Conservation (phyloP, 2,329 filamentous ascomycete genomes). For the Aspergillus calidoustus region DNA sequence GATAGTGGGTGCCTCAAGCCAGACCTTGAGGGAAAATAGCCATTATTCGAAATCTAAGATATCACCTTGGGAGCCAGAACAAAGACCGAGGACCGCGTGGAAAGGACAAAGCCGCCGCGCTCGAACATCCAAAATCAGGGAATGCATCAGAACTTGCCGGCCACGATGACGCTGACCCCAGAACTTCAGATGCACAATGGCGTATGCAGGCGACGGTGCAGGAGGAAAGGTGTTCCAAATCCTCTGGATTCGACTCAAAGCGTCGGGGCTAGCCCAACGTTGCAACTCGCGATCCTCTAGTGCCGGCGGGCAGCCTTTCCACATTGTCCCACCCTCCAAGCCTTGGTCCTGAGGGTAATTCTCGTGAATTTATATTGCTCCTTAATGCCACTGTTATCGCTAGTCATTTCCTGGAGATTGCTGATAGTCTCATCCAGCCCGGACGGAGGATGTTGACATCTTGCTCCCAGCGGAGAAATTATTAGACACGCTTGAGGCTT, state of each 20-base stretch:
- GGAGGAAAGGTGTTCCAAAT: neutral
- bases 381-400: neutral
- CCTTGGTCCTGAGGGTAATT: slow-evolving; percentile 1
- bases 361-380: neutral
- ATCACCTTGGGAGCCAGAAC: slow-evolving; percentile 11
- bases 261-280: neutral
- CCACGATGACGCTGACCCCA: slow-evolving; percentile 13
- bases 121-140: slow-evolving; percentile 7
- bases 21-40: slow-evolving; percentile 6
- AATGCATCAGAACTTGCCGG: neutral
- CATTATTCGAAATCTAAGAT: neutral
- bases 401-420: neutral
- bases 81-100: neutral
- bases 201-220: slow-evolving; percentile 19
- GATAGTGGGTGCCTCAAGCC: slow-evolving; percentile 11
- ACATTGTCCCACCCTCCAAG: slow-evolving; percentile 22
- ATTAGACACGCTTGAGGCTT: neutral
- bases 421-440: neutral
- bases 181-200: slow-evolving; percentile 25
- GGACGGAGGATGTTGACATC: neutral
- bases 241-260: neutral
- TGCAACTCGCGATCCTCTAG: slow-evolving; percentile 18
- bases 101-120: neutral
- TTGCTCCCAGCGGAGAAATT: neutral
- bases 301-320: slow-evolving; percentile 22